Conservation (phyloP, 1,284 basidiomycete species). For the Afroboletus lepidellus region DNA sequence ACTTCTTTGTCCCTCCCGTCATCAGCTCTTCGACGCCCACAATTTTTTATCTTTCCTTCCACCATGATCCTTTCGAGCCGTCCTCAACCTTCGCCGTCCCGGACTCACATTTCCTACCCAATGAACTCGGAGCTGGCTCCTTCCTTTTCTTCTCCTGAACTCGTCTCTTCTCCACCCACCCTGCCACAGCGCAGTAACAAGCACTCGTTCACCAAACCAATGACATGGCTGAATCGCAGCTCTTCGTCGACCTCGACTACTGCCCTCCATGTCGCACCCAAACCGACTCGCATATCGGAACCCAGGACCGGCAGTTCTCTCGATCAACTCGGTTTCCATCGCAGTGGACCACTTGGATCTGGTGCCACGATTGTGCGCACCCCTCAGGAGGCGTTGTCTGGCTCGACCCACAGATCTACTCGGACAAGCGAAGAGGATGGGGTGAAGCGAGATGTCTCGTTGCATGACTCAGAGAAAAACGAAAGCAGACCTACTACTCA, state of each 20-base stretch:
- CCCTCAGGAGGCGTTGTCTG: slow-evolving; percentile 65
- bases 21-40: slow-evolving; percentile 1
- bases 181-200: slow-evolving; percentile 29
- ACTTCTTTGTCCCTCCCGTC: slow-evolving; percentile 13
- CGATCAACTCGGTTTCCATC: slow-evolving; percentile 41
- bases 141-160: slow-evolving; percentile 35
- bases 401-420: slow-evolving; percentile 6
- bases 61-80: slow-evolving; percentile 30
- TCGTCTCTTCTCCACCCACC: slow-evolving; percentile 26
- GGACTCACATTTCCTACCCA: slow-evolving; percentile 38
- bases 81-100: slow-evolving; percentile 27
- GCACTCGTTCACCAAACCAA: slow-evolving; percentile 32
- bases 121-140: slow-evolving; percentile 48
- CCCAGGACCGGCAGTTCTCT: slow-evolving; percentile 53
- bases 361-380: slow-evolving; percentile 73
- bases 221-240: slow-evolving; percentile 32
- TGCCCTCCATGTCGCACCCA: slow-evolving; percentile 36
- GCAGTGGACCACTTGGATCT: slow-evolving; percentile 54
- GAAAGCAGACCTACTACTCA: slow-evolving; percentile 29
- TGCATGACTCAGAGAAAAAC: slow-evolving; percentile 26
- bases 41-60: background rate
- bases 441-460: slow-evolving; percentile 9
- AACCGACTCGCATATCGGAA: slow-evolving; percentile 59
- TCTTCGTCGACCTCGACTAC: slow-evolving; percentile 25
- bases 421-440: slow-evolving; percentile 21